Evolutionary conservation across 768 basidiomycete genomes (phyloP).

Genomic region (Dioszegia hungarica): DNA sequence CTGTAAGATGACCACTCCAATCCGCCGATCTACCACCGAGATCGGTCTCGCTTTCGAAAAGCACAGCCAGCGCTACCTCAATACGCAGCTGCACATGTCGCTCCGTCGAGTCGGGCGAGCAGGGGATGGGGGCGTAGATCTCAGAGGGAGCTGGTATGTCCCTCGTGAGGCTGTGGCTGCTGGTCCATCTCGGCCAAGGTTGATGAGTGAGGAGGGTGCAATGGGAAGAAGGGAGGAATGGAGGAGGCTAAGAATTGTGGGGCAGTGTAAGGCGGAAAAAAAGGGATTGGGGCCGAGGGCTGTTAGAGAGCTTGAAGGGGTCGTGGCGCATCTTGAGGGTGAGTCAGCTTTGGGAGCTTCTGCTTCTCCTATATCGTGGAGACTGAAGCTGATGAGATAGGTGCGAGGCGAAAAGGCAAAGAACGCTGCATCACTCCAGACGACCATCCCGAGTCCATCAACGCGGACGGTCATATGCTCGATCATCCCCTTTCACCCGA

Average conservation of each 20-base stretch:
- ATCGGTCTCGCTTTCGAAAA: slow-evolving; percentile 72
- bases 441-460: background rate
- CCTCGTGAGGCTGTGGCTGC: slow-evolving; percentile 35
- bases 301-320: slow-evolving; percentile 89
- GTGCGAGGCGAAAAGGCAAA: slow-evolving; percentile 4
- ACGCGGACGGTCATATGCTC: background rate
- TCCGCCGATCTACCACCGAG: slow-evolving; percentile 52
- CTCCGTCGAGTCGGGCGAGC: slow-evolving; percentile 74
- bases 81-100: slow-evolving; percentile 69
- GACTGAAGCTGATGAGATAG: background rate
- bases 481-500: background rate
- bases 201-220: background rate
- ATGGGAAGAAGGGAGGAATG: background rate
- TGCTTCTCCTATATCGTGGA: no score
- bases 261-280: slow-evolving; percentile 87
- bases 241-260: slow-evolving; percentile 67
- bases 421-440: background rate
- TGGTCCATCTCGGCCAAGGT: background rate
- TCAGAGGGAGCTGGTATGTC: slow-evolving; percentile 91
- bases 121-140: slow-evolving; percentile 83
- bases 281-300: slow-evolving; percentile 72
- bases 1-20: background rate
- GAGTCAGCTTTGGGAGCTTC: slow-evolving; percentile 42
- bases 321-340: slow-evolving; percentile 46
- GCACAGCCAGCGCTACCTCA: slow-evolving; percentile 61